phyloP scores from a whole-genome alignment of 2,329 filamentous ascomycete genomes.

The Periglandula ipomoeae region DNA sequence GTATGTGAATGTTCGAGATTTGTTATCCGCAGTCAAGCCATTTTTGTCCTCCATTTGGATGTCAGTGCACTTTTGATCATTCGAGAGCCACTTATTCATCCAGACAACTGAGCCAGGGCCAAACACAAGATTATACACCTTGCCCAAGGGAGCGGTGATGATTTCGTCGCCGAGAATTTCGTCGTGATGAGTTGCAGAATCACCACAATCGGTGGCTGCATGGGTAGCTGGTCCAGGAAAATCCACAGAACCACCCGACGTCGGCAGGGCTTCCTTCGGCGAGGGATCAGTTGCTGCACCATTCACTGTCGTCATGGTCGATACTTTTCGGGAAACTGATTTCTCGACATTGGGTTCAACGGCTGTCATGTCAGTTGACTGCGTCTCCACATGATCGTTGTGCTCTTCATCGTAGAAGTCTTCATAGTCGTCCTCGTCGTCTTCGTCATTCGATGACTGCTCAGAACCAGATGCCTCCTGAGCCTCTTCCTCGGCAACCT shows the following conservation, averaged over 20 bases:
- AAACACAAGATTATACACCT: constrained; percentile 83
- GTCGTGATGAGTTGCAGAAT: constrained; percentile 71
- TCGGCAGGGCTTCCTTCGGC: constrained; percentile 33
- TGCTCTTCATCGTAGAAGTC: constrained; percentile 74
- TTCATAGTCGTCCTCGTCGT: constrained; percentile 54
- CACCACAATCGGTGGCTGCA: constrained; percentile 75
- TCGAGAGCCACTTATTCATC: constrained; percentile 77
- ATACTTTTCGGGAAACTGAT: constrained; percentile 61
- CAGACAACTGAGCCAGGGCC: constrained; percentile 70
- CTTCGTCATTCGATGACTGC: constrained; percentile 57
- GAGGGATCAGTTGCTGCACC: constrained; percentile 33
- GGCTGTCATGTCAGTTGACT: constrained; percentile 28
- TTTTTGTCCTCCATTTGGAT: constrained; percentile 78
- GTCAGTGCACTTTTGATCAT: constrained; percentile 85
- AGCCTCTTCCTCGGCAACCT: constrained; percentile 23
- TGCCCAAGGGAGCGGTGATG: constrained; percentile 79
- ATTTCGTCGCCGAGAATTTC: constrained; percentile 77
- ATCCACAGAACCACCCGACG: constrained; percentile 42
- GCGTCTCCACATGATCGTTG: constrained; percentile 60
- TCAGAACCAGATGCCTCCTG: constrained; percentile 49
- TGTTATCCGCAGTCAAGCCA: constrained; percentile 66
- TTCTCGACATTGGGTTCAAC: constrained; percentile 51
- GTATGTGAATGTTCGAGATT: constrained; percentile 68
- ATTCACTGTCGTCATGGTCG: constrained; percentile 40
- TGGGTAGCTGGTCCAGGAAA: constrained; percentile 83